Base-by-base conservation (phyloP, 2,329 filamentous ascomycete species). In the Ophiostoma sp. region DNA sequence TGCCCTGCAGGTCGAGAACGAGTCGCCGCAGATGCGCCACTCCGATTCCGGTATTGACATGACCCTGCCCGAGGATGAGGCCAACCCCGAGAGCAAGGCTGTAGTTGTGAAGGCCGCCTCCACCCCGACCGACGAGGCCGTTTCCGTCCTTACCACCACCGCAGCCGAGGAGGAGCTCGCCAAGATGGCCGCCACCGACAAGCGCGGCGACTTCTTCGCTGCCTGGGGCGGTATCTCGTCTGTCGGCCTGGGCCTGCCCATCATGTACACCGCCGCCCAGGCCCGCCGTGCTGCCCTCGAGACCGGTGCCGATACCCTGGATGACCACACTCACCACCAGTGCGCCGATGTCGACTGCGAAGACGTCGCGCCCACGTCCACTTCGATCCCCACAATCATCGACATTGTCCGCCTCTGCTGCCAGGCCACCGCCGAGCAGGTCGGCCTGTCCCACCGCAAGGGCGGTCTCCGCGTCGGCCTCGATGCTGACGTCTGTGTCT, bases 161-260 rank as follows among this genome's bases (percentile, higher is more conserved):
- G 73, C 69, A 74, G 81, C 81, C 74, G 78, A 82, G 80, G 78
- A 73, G 17, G 63, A 68, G 52, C 48, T 19, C 1, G 61, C 55
- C 39, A 73, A 69, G 42, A 59, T 33, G 42, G 70, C 59, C 22
- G 57, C 70, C 61, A 17, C 50, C 28, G 22, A 82, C 31, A 81
- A 81, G 55, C 69, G 57, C 64, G 96, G 96, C 50, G 93, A 98
- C 83, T 98, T 99, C 87, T 96, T 98, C 83, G 90, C 92, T 3
- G 95, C 95, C 0, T 99, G 96, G 96, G 96, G 96, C 71, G 96
- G 96, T 17, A 97, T 99, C 79, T 95, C 93, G 3, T 96, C 93
- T 4, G 95, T 99, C 22, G 96, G 96, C 0, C 88, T 99, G 0
- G 96, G 96, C 0, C 87, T 99, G 3, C 93, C 94, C 4, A 97